Base-by-base conservation (phyloP, 257 asterid species). In the Perilla frutescens region DNA sequence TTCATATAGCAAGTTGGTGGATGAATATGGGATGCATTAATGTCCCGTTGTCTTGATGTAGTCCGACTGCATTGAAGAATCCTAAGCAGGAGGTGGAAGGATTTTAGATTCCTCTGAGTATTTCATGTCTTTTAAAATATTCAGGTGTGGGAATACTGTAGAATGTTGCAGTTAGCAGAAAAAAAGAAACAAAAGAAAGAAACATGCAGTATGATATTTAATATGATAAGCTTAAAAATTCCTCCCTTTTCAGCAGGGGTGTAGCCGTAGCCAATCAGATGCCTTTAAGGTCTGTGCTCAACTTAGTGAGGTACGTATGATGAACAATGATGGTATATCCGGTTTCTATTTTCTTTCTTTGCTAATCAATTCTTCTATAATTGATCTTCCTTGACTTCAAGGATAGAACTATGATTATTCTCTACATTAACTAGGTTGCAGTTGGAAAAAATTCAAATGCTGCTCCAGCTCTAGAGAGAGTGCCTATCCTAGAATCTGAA, bases 241-340 rank as follows among this genome's bases (percentile, higher is more conserved):
- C 11, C 15, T 36, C 55, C 12, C 37, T 55, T 39, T 70, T 57
- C 64, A 39, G 66, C 83, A 74, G 86, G 82, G 85, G 40, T 65
- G 32, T 64, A 65, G 76, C 69, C 61, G 75, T 13, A 53, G 74
- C 68, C 82, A 81, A 65, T 83, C 84, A 45, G 75, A 79, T 58
- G 80, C 57, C 73, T 76, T 84, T 63, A 82, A 74, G 80, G 81
- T 76, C 66, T 59, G 65, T 74, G 86, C 89, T 10, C 79, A 80
- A 75, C 83, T 82, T 14, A 79, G 62, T 49, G 84, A 84, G 88
- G 91, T 84, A 20, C 26, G 26, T 20, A 79, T 60, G 53, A 12
- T 14, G 57, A 15, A 44, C 36, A 8, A 32, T 74, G 43, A 26
- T 53, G 13, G 20, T 55, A 40, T 54, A 32, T 43, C 34, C 49